Percentiles rank a stretch among this genome's conserved stretches.
phyloP scores from a whole-genome alignment of 352 stramenopile species.

The Globisporangium echinulatum region DNA sequence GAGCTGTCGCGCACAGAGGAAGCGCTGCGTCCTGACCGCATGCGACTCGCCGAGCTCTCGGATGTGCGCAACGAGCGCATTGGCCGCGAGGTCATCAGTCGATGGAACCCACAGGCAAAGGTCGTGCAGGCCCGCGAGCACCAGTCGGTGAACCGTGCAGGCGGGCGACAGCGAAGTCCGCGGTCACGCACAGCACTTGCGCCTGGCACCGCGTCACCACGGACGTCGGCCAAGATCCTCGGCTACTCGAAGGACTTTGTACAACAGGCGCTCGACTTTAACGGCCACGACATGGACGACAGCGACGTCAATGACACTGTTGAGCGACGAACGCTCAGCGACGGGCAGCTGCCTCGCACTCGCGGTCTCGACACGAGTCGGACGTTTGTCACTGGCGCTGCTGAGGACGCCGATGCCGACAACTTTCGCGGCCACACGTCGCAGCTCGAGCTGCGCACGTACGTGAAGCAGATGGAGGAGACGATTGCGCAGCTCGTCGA shows the following conservation, averaged over 20 bases:
- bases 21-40: slow-evolving; percentile 48
- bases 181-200: slow-evolving; percentile 12
- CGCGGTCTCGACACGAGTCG: slow-evolving; percentile 11
- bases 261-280: slow-evolving; percentile 69
- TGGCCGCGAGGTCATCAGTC: slow-evolving; percentile 23
- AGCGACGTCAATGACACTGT: slow-evolving; percentile 22
- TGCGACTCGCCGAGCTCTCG: slow-evolving; percentile 71
- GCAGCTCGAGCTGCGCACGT: slow-evolving; percentile 50
- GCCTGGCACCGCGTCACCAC: slow-evolving; percentile 25
- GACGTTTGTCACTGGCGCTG: slow-evolving; percentile 6
- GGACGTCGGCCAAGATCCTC: slow-evolving; percentile 52
- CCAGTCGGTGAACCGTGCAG: too few relatives aligned
- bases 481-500: slow-evolving; percentile 73
- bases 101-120: slow-evolving; percentile 42
- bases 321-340: not conserved
- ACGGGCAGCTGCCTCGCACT: slow-evolving; percentile 8
- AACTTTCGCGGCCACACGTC: slow-evolving; percentile 20
- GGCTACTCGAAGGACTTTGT: slow-evolving; percentile 70
- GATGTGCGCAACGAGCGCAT: slow-evolving; percentile 54
- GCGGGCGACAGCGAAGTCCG: slow-evolving; percentile 10
- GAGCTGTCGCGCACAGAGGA: slow-evolving; percentile 47
- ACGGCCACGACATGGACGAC: slow-evolving; percentile 35
- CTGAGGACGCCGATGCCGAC: slow-evolving; percentile 12
- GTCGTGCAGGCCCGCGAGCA: slow-evolving; percentile 13
- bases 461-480: slow-evolving; percentile 77